These are phyloP conservation scores for Colletotrichum kahawae DNA, from an alignment of 2,329 filamentous ascomycete genomes.

Conservation along the genomic window DNA sequence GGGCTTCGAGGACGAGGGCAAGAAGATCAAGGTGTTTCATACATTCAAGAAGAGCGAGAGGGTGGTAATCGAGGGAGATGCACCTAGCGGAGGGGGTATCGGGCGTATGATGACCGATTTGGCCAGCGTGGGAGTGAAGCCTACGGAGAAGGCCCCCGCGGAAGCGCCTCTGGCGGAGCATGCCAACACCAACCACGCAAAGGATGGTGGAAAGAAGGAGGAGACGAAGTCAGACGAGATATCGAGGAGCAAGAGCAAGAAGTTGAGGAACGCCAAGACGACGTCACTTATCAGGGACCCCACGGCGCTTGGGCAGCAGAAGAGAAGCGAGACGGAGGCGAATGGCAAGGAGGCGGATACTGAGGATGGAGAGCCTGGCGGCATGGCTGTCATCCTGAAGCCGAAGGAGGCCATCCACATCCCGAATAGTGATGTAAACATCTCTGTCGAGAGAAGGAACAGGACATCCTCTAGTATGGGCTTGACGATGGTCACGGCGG, in stretches of 20 bases:
- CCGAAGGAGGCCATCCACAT: constrained; percentile 72
- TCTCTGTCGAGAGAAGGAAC: constrained; percentile 87
- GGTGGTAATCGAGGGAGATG: constrained; percentile 65
- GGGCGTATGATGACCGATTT: constrained; percentile 60
- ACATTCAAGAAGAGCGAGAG: constrained; percentile 78
- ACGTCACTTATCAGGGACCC: constrained; percentile 36
- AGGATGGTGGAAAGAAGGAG: constrained; percentile 4
- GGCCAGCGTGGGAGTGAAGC: constrained; percentile 42
- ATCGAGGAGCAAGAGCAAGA: constrained; percentile 23
- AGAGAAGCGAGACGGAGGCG: constrained; percentile 8
- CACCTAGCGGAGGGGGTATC: constrained; percentile 53
- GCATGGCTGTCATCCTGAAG: constrained; percentile 79
- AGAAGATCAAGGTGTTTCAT: constrained; percentile 83
- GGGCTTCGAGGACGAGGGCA: constrained; percentile 87
- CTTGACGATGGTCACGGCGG: constrained; percentile 87
- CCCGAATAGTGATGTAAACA: constrained; percentile 85
- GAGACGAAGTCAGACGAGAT: neutral
- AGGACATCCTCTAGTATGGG: constrained; percentile 78
- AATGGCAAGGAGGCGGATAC: neutral
- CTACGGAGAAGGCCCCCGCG: constrained; percentile 39
- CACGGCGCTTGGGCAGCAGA: neutral
- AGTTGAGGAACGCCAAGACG: constrained; percentile 29
- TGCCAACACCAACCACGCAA: constrained; percentile 27
- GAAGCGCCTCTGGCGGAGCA: constrained; percentile 36
- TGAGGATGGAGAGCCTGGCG: constrained; percentile 53